Percentiles rank a stretch among this genome's conserved stretches.
phyloP scores from a whole-genome alignment of 768 basidiomycete genomes.

The Boletus speciosus region DNA sequence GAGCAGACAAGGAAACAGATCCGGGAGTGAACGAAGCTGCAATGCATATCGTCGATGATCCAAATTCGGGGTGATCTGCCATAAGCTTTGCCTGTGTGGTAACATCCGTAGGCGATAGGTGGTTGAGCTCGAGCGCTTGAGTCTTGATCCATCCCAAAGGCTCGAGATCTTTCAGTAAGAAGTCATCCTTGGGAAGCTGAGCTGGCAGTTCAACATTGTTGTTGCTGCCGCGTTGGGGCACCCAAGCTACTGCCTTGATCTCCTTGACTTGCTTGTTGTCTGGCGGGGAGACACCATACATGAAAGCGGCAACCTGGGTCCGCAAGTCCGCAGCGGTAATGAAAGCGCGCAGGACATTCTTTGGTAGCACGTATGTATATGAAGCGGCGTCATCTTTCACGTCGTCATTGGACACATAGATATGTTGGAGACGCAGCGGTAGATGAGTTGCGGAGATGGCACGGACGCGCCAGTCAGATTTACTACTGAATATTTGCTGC shows the following conservation, averaged over 20 bases:
- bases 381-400: slow-evolving; percentile 97
- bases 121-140: slow-evolving; percentile 87
- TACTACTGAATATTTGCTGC: slow-evolving; percentile 97
- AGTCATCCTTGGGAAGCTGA: slow-evolving; percentile 91
- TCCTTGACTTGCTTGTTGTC: slow-evolving; percentile 99
- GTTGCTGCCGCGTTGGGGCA: slow-evolving; percentile 96
- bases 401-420: slow-evolving; percentile 98
- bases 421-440: slow-evolving; percentile 93
- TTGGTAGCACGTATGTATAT: slow-evolving; percentile 93
- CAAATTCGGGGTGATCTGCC: slow-evolving; percentile 95
- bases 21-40: slow-evolving; percentile 97
- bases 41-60: slow-evolving; percentile 89
- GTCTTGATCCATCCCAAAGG: slow-evolving; percentile 97
- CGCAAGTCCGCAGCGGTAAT: slow-evolving; percentile 91
- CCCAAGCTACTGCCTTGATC: slow-evolving; percentile 95
- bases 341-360: slow-evolving; percentile 94
- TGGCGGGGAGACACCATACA: slow-evolving; percentile 89
- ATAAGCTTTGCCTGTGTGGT: slow-evolving; percentile 95
- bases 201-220: slow-evolving; percentile 88
- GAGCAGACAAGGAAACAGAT: slow-evolving; percentile 92
- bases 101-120: slow-evolving; percentile 90
- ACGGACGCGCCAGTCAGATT: slow-evolving; percentile 99
- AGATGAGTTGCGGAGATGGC: slow-evolving; percentile 97
- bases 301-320: slow-evolving; percentile 91
- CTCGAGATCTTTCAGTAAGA: slow-evolving; percentile 91